Evolutionary conservation across 352 stramenopile species (phyloP).

Genomic region (Pythium rhizo-oryzae): DNA sequence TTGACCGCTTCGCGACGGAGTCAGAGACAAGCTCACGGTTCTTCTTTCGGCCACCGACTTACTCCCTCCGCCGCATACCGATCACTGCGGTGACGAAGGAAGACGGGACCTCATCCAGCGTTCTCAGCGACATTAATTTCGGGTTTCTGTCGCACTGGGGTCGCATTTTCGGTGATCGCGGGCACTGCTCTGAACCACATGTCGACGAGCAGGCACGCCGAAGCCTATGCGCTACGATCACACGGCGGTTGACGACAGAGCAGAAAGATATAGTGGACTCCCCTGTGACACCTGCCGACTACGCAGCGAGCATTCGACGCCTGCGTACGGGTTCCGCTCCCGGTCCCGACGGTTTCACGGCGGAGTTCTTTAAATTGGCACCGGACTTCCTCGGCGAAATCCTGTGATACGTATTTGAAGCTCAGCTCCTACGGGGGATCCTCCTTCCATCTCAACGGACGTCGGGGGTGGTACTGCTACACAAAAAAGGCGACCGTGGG

Average conservation of each 20-base stretch:
- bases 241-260: neutral
- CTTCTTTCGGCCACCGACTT: conserved; percentile 15
- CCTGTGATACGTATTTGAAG: conserved; percentile 28
- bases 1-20: neutral
- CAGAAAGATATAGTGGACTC: neutral
- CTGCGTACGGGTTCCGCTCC: neutral
- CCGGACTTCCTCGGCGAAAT: conserved; percentile 28
- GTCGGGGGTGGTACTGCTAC: conserved; percentile 23
- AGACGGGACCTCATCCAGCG: neutral
- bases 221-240: neutral
- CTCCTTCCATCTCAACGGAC: conserved; percentile 28
- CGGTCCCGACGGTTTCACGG: conserved; percentile 24
- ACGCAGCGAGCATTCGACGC: neutral
- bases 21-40: neutral
- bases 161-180: neutral
- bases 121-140: neutral
- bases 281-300: neutral
- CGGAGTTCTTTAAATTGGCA: conserved; percentile 31
- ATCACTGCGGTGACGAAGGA: conserved; percentile 6
- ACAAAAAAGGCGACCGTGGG: conserved; percentile 21
- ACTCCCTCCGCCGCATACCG: conserved; percentile 6
- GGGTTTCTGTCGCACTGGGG: neutral
- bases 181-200: neutral
- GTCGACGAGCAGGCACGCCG: neutral
- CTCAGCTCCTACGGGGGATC: conserved; percentile 22